Percentiles rank a stretch among this genome's conserved stretches.
These are phyloP conservation scores for Pseudoturritis turrita DNA, from an alignment of 345 rosid species.

Conservation along the genomic window DNA sequence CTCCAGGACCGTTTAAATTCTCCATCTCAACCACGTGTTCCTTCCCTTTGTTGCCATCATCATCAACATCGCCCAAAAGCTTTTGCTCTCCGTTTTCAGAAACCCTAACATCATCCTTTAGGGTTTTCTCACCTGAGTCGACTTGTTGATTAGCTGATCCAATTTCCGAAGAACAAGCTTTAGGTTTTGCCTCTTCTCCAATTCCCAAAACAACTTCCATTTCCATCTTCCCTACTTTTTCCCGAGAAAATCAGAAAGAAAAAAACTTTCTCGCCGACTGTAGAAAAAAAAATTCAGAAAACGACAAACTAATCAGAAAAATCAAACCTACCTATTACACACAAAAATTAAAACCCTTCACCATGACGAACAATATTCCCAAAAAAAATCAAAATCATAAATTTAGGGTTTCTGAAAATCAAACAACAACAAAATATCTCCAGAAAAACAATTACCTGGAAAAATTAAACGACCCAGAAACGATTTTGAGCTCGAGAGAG, in stretches of 20 bases:
- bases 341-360: neutral
- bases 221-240: conserved; percentile 11
- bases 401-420: conserved; percentile 4
- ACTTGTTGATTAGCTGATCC: conserved; percentile 1
- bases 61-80: neutral
- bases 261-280: neutral
- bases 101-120: conserved; percentile 37
- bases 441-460: conserved; percentile 1
- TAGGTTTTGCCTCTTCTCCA: conserved; percentile 9
- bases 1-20: neutral
- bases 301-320: conserved; percentile 16
- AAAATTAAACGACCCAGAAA: neutral
- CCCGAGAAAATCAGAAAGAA: conserved; percentile 19
- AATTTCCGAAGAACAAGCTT: conserved; percentile 1
- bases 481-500: neutral
- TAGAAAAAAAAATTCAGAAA: neutral
- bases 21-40: neutral
- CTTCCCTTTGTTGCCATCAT: conserved; percentile 1
- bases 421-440: neutral
- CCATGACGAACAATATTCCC: neutral
- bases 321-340: neutral
- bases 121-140: conserved; percentile 25
- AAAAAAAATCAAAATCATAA: neutral
- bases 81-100: conserved; percentile 34
- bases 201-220: conserved; percentile 32